Percentiles rank a stretch among this genome's conserved stretches.
Conservation (phyloP, 768 basidiomycete genomes). For the Suillus placidus region DNA sequence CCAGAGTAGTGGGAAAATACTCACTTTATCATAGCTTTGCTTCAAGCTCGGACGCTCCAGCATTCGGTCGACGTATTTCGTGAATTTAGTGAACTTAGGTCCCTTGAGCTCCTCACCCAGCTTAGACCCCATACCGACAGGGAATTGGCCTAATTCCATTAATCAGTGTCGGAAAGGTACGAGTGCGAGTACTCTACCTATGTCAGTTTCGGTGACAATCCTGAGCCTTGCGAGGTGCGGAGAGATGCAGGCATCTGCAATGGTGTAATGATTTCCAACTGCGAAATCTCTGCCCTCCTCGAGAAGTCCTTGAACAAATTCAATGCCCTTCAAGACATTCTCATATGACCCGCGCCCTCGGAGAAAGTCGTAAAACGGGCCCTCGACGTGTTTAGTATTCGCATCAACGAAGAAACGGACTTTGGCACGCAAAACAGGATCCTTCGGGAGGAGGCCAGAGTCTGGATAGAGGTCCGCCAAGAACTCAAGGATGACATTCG, state of each 20-base stretch:
- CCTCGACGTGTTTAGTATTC: constrained; percentile 38
- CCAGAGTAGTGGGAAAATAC: background rate
- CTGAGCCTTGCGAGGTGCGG: constrained; percentile 57
- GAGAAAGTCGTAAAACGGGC: constrained; percentile 23
- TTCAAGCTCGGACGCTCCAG: constrained; percentile 25
- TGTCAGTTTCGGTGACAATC: constrained; percentile 45
- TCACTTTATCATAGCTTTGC: background rate
- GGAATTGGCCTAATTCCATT: constrained; percentile 48
- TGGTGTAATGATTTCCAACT: constrained; percentile 49
- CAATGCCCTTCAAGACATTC: constrained; percentile 43
- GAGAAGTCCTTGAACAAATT: constrained; percentile 50
- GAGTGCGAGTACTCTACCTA: constrained; percentile 16
- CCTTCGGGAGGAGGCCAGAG: constrained; percentile 48
- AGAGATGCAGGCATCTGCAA: constrained; percentile 59
- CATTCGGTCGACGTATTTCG: constrained; percentile 50
- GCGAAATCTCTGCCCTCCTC: constrained; percentile 44
- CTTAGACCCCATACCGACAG: constrained; percentile 48
- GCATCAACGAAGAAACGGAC: constrained; percentile 63
- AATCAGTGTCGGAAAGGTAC: background rate
- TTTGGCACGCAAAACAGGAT: constrained; percentile 55
- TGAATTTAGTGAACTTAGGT: constrained; percentile 49
- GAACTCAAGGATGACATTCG: constrained; percentile 63
- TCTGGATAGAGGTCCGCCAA: constrained; percentile 56
- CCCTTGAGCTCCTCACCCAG: constrained; percentile 43
- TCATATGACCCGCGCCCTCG: constrained; percentile 40